Base-by-base conservation (phyloP, 768 basidiomycete species). In the Calocybe gangraenosa region DNA sequence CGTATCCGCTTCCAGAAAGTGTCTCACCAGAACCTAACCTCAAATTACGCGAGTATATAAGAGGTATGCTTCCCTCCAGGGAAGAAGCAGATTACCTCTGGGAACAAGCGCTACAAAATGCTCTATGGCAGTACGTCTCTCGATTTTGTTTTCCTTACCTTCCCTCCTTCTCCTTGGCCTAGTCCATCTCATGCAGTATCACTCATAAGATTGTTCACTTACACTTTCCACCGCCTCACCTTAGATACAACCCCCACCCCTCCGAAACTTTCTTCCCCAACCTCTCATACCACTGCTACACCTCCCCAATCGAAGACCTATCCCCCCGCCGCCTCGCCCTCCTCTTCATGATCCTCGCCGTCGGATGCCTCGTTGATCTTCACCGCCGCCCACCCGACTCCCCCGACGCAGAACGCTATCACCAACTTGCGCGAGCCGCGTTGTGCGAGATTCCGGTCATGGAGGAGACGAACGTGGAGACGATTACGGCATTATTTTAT, bases 391-490 rank as follows among this genome's bases (percentile, higher is more conserved):
- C 56, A 51, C 71, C 53, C 38, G 73, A 67, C 59, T 75, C 71
- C 7, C 69, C 76, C 14, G 79, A 79, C 37, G 76, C 79, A 1
- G 78, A 81, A 54, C 71, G 69, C 46, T 84, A 80, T 44, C 75
- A 84, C 50, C 75, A 74, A 20, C 58, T 79, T 18, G 77, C 77
- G 0, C 73, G 80, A n/a, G 81, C 79, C 3, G 65, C 79, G 2
- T 58, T 83, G 5, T 79, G 74, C 48, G 81, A 82, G 57, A 73
- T 78, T 40, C 77, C 79, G 22, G 71, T 83, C 44, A 79, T 84
- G 76, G 81, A 81, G 52, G 79, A 82, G 46, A 81, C 82, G 2
- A 82, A 77, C 47, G 69, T 82, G 22, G 81, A 84, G 53, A 79
- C 81, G 18, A 74, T 86, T 28, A 63, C 64, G 10, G 67, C 65